Percentiles rank a stretch among this genome's conserved stretches.
phyloP scores from a whole-genome alignment of 2,329 filamentous ascomycete genomes.

The Hypoxylon sp. region DNA sequence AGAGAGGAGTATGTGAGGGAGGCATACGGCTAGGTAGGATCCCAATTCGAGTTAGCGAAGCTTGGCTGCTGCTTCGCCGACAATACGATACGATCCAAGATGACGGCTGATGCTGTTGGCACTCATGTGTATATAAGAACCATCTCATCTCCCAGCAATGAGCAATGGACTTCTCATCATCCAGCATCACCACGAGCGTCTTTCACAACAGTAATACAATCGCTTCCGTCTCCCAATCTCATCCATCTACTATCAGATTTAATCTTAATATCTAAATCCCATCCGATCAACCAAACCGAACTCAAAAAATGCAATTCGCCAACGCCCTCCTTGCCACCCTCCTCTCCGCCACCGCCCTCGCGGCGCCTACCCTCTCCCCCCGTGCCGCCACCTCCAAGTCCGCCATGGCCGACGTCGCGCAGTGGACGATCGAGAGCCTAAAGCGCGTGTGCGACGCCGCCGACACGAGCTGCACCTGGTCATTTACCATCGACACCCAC shows the following conservation, averaged over 20 bases:
- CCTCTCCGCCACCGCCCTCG: slow-evolving; percentile 45
- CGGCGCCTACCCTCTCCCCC: slow-evolving; percentile 47
- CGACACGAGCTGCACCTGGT: slow-evolving; percentile 57
- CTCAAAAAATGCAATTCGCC: slow-evolving; percentile 53
- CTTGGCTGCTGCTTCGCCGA: slow-evolving; percentile 3
- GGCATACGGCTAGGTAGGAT: slow-evolving; percentile 17
- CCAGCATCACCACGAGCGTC: slow-evolving; percentile 15
- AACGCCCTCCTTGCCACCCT: slow-evolving; percentile 45
- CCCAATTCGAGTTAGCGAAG: slow-evolving; percentile 20
- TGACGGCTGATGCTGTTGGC: slow-evolving; percentile 18
- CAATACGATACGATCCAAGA: slow-evolving; percentile 15
- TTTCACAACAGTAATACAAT: slow-evolving; percentile 17
- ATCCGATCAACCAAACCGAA: slow-evolving; percentile 9
- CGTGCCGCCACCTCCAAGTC: slow-evolving; percentile 40
- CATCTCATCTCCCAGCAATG: neutral
- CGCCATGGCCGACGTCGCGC: slow-evolving; percentile 47
- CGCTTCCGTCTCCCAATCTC: slow-evolving; percentile 6
- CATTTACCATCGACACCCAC: slow-evolving; percentile 56
- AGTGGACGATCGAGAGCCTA: slow-evolving; percentile 56
- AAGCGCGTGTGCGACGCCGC: slow-evolving; percentile 55
- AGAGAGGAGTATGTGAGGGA: neutral
- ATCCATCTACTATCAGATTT: slow-evolving; percentile 21
- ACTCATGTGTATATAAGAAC: slow-evolving; percentile 26
- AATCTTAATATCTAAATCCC: slow-evolving; percentile 18
- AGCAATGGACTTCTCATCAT: slow-evolving; percentile 12